Evolutionary conservation across 2,329 filamentous ascomycete genomes (phyloP), one percentile per base, ranked within the genome.

Genomic region (Claviceps arundinis): DNA sequence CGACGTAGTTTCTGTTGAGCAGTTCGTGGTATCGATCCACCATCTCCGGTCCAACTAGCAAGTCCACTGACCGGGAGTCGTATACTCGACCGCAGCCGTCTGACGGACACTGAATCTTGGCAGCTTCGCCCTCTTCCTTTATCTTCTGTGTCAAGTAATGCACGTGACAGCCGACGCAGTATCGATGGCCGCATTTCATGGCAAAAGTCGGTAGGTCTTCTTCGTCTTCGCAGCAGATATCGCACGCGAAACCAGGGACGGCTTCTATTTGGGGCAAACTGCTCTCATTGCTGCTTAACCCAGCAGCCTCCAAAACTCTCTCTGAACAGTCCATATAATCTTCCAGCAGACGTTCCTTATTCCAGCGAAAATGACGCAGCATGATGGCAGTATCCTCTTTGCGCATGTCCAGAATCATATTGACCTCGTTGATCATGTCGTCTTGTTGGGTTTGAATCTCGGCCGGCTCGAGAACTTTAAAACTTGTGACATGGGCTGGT

Each of bases 131-230:
- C 68, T 98, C 93, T 59, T 93, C 89, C 52, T 84, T 84, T 59
- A 98, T 95, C 74, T 98, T 98, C 61, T 95, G 90, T 1, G 75
- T 79, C 26, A 98, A 72, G 62, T 98, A 98, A 50, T 95, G 89
- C 26, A 83, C 78, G 65, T 96, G 98, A 71, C 93, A 98, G 62
- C 89, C 80, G 37, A 90, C 82, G 61, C 93, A 98, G 67, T 93
- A 98, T 49, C 93, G 80, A 67, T 98, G 93, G 1, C 84, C 88
- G 66, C 93, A 98, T 64, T 88, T 95, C 80, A 98, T 88, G 26
- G 91, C 89, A 69, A 96, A 97, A 2, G 87, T 89, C 65, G 87
- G 68, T 19, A 96, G 70, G 1, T 79, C 82, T 0, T 81, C 75
- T 19, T 79, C 85, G 58, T 98, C 93, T 62, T 97, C 90, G 67